Percentiles rank a stretch among this genome's conserved stretches.
phyloP scores from a whole-genome alignment of 306 rosid genomes.

The Castanea mollissima region DNA sequence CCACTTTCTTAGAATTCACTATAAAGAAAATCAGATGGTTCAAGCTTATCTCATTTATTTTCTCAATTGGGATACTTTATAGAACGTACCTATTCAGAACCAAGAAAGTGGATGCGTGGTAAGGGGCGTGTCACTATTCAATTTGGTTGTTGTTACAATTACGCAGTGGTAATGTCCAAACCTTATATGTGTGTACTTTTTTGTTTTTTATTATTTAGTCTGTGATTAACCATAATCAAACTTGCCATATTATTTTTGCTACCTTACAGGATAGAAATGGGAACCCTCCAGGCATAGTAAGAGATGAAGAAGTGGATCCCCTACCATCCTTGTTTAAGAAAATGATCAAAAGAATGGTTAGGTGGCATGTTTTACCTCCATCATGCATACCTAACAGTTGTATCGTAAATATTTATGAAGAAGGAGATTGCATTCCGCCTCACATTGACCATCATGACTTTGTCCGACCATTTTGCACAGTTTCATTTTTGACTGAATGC shows the following conservation, averaged over 20 bases:
- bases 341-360: conserved; percentile 53
- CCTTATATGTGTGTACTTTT: not conserved
- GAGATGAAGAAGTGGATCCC: conserved; percentile 55
- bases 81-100: conserved; percentile 58
- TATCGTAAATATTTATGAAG: conserved; percentile 65
- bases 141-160: conserved; percentile 72
- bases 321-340: conserved; percentile 57
- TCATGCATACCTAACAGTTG: conserved; percentile 62
- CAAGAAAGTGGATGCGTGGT: conserved; percentile 69
- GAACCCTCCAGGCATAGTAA: conserved; percentile 54
- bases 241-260: not conserved
- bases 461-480: conserved; percentile 46
- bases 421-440: conserved; percentile 74
- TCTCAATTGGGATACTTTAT: not conserved
- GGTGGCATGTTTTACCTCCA: conserved; percentile 44
- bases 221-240: not conserved
- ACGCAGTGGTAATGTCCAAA: conserved; percentile 40
- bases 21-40: too few relatives aligned
- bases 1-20: too few relatives aligned
- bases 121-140: conserved; percentile 65
- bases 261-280: conserved; percentile 54
- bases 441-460: conserved; percentile 68
- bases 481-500: conserved; percentile 47
- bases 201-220: not conserved
- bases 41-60: too few relatives aligned